Percentiles rank a stretch among this genome's conserved stretches.
Conservation (phyloP, 2,329 filamentous ascomycete genomes). For the Purpureocillium lavendulum region DNA sequence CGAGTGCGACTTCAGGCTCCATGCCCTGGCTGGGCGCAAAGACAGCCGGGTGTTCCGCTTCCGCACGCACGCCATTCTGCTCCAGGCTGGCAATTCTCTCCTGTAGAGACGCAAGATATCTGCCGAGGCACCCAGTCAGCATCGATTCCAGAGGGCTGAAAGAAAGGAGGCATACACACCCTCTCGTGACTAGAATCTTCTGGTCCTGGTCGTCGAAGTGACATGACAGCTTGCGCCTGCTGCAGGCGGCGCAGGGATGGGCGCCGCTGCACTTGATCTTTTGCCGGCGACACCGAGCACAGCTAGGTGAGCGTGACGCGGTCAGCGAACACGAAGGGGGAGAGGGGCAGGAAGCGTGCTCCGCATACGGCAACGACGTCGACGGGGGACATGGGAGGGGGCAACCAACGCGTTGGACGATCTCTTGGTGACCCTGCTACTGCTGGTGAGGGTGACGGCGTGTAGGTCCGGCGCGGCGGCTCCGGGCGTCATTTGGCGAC, state of each 20-base stretch:
- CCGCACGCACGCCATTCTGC: too few species aligned
- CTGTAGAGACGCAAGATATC: conserved; percentile 14
- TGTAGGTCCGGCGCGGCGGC: too few species aligned
- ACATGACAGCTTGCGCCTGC: conserved; percentile 21
- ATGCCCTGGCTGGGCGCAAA: too few species aligned
- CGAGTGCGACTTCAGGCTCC: too few species aligned
- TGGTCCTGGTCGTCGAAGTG: conserved; percentile 33
- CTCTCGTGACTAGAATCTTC: conserved; percentile 38
- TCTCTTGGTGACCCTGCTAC: not conserved
- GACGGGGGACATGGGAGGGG: not conserved
- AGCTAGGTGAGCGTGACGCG: conserved; percentile 6
- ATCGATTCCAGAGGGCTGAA: conserved; percentile 7
- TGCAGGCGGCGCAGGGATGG: conserved; percentile 22
- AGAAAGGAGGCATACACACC: conserved; percentile 17
- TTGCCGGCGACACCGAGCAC: conserved; percentile 20
- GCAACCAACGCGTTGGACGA: not conserved
- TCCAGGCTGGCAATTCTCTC: not conserved
- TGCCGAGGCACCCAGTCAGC: not conserved
- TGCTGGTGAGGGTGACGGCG: too few species aligned
- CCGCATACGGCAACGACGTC: too few species aligned
- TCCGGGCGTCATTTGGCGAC: too few species aligned
- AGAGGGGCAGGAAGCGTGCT: too few species aligned
- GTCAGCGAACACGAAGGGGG: too few species aligned
- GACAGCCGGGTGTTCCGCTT: too few species aligned
- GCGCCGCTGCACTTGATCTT: conserved; percentile 25